Percentiles rank a stretch among this genome's conserved stretches.
Evolutionary conservation across 2,329 filamentous ascomycete genomes (phyloP).

Genomic region (Myrmaecium sp.): DNA sequence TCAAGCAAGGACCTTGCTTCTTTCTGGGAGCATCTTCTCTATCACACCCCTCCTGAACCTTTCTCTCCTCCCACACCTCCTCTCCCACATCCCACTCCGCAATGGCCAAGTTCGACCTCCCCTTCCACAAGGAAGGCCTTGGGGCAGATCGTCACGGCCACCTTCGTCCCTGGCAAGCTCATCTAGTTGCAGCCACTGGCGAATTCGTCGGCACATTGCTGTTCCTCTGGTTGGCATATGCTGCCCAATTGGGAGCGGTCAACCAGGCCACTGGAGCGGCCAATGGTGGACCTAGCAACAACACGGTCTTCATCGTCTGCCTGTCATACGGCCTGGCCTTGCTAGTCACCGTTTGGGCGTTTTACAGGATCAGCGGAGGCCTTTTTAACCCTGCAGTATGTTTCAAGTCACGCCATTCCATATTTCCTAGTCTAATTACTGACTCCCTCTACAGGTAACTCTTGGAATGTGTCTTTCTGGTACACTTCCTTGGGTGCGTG

Average conservation of each 20-base stretch:
- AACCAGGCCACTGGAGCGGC: slow-evolving; percentile 9
- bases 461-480: slow-evolving; percentile 20
- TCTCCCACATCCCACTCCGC: too few species aligned
- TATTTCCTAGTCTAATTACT: background rate
- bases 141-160: too few species aligned
- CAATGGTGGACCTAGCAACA: slow-evolving; percentile 1
- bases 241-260: slow-evolving; percentile 11
- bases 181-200: slow-evolving; percentile 17
- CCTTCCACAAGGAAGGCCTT: too few species aligned
- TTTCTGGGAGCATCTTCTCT: slow-evolving; percentile 5
- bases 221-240: slow-evolving; percentile 24
- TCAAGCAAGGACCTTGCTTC: too few species aligned
- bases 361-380: slow-evolving; percentile 21
- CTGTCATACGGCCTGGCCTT: slow-evolving; percentile 22
- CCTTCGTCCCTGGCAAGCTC: too few species aligned
- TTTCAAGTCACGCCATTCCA: background rate
- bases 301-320: slow-evolving; percentile 16
- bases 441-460: slow-evolving; percentile 11
- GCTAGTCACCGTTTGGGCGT: slow-evolving; percentile 24
- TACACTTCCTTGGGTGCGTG: slow-evolving; percentile 11
- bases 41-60: slow-evolving; percentile 3
- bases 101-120: too few species aligned
- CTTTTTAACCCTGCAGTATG: slow-evolving; percentile 24
- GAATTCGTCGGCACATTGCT: slow-evolving; percentile 24
- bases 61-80: slow-evolving; percentile 1